Evolutionary conservation across 2,329 filamentous ascomycete species (phyloP).

Genomic region (Botrytis byssoidea): DNA sequence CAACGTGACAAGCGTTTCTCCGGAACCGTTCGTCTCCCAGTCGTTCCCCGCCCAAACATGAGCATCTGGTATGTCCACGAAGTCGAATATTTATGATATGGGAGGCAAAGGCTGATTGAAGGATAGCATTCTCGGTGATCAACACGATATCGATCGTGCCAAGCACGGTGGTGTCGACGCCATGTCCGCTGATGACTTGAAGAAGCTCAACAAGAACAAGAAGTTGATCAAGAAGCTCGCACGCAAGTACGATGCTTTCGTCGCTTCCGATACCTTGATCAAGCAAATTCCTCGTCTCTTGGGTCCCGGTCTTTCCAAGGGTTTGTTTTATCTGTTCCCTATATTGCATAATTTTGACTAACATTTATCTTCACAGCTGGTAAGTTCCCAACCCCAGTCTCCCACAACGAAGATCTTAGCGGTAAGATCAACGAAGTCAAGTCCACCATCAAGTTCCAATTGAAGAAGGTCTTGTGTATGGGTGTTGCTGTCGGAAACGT

Average conservation of each 20-base stretch:
- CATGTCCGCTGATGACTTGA: constrained; percentile 98
- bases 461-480: constrained; percentile 99
- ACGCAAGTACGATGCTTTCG: constrained; percentile 99
- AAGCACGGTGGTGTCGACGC: constrained; percentile 98
- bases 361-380: constrained; percentile 61
- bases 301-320: constrained; percentile 97
- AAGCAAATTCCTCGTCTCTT: constrained; percentile 99
- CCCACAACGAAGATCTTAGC: constrained; percentile 89
- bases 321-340: constrained; percentile 47
- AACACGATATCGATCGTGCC: constrained; percentile 99
- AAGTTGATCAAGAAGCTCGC: constrained; percentile 99
- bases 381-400: constrained; percentile 99
- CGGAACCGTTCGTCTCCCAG: constrained; percentile 93
- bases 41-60: constrained; percentile 89
- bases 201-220: constrained; percentile 99
- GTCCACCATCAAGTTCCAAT: constrained; percentile 99
- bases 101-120: constrained; percentile 35
- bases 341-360: constrained; percentile 30
- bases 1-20: constrained; percentile 99
- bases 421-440: constrained; percentile 99
- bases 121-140: constrained; percentile 74
- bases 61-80: constrained; percentile 64
- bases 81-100: constrained; percentile 18
- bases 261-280: constrained; percentile 96
- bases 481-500: constrained; percentile 99